Evolutionary conservation across 2,329 filamentous ascomycete genomes (phyloP).

Genomic region (Elsinoe necatrix): DNA sequence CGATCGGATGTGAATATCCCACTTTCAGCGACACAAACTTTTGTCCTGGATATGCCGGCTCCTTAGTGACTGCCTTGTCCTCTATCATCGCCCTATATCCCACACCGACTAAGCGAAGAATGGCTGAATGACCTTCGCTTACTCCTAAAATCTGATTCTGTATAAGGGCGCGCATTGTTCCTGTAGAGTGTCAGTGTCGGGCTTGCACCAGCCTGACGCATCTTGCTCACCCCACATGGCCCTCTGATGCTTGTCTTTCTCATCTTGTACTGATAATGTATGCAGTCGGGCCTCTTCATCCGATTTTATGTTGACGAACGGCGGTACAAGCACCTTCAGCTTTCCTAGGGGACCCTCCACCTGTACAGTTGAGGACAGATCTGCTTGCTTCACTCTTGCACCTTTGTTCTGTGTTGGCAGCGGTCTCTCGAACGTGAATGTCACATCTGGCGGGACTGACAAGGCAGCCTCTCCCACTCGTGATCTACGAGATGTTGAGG

Average conservation of each 20-base stretch:
- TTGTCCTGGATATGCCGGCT: constrained; percentile 66
- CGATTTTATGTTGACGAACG: constrained; percentile 64
- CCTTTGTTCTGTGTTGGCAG: constrained; percentile 50
- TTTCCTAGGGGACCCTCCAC: constrained; percentile 76
- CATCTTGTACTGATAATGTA: constrained; percentile 61
- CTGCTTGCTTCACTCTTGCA: constrained; percentile 52
- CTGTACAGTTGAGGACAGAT: constrained; percentile 59
- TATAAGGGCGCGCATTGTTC: constrained; percentile 81
- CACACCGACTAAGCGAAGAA: constrained; percentile 86
- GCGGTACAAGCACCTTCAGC: constrained; percentile 68
- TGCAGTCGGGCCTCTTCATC: constrained; percentile 57
- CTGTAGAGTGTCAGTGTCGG: constrained; percentile 40
- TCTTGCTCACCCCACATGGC: constrained; percentile 97
- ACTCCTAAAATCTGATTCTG: constrained; percentile 88
- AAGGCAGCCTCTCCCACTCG: constrained; percentile 80
- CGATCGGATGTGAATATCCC: constrained; percentile 91
- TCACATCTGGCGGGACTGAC: constrained; percentile 75
- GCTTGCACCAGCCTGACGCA: too few species aligned
- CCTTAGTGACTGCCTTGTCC: constrained; percentile 57
- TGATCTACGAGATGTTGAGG: constrained; percentile 57
- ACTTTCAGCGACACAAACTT: constrained; percentile 90
- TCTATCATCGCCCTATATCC: constrained; percentile 90
- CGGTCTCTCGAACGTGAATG: constrained; percentile 55
- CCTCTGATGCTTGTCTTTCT: constrained; percentile 62
- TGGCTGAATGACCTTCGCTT: constrained; percentile 90